Evolutionary conservation across 192 early-diverging fungal species (phyloP).

Genomic region (Entophlyctis luteolus): DNA sequence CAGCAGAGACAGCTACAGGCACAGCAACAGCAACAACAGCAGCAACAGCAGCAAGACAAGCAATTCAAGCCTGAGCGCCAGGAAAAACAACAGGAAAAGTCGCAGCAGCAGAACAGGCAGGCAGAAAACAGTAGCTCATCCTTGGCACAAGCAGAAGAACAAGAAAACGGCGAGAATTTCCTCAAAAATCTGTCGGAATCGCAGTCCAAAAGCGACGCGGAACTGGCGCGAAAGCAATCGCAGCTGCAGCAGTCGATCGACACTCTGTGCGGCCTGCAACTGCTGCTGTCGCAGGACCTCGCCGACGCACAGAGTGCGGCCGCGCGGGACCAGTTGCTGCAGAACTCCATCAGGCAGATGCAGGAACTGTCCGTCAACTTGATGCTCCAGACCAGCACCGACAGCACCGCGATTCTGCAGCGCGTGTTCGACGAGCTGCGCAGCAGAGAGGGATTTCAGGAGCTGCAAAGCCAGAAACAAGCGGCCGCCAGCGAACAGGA

Average conservation of each 20-base stretch:
- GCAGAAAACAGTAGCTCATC: too few relatives aligned
- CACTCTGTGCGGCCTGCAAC: constrained; percentile 3
- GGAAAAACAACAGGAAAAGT: constrained; percentile 2
- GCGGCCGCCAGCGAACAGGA: neutral
- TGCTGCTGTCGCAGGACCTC: neutral
- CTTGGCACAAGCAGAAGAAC: too few relatives aligned
- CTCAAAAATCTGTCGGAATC: neutral
- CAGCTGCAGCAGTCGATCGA: constrained; percentile 10
- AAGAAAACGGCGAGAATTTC: too few relatives aligned
- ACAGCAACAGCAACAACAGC: neutral
- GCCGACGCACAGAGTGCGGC: too few relatives aligned
- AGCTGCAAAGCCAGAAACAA: too few relatives aligned
- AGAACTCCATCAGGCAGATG: constrained; percentile 16
- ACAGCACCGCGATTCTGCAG: constrained; percentile 6
- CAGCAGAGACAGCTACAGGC: too few relatives aligned
- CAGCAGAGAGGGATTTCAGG: too few relatives aligned
- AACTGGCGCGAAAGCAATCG: neutral
- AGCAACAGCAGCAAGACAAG: neutral
- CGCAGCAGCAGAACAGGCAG: too few relatives aligned
- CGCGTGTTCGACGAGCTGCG: constrained; percentile 12
- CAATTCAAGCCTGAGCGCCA: neutral
- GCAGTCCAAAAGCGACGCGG: neutral
- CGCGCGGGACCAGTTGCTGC: neutral
- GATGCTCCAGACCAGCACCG: neutral
- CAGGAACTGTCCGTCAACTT: constrained; percentile 13